Evolutionary conservation across 768 basidiomycete genomes (phyloP), one percentile per base, ranked within the genome.

Genomic region (Suillus bovinus): DNA sequence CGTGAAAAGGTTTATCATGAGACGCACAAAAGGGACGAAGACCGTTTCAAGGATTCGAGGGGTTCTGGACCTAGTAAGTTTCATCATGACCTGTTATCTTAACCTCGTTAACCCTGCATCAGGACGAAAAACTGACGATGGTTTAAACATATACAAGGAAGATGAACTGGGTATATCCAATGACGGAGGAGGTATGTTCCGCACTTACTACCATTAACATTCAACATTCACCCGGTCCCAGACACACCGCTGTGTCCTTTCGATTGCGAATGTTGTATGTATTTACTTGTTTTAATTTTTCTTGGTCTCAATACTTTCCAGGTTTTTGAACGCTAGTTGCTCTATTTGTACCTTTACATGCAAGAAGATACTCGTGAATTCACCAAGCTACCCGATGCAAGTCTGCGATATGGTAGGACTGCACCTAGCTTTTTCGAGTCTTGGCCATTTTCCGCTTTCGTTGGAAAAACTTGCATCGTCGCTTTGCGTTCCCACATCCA

Each of bases 191-290:
- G 91, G 93, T 91, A 74, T 76, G 84, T 68, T 34, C 58, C 47
- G 56, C 54, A 46, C 38, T 44, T 31, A 34, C 20, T 49, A 17
- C 34, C 58, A 64, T 62, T 64, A 59, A 62, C 33, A 66, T 62
- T 72, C 50, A 57, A 64, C 38, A 58, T 72, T 70, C 63, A 69
- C 66, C 64, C 66, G 49, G 56, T 50, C 39, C 33, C 75, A 94
- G 93, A 91, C 72, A 93, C 93, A 0, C 84, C 90, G 4, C 73
- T 90, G 44, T 94, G 93, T 77, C 93, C 93, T 7, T 94, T 94
- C 70, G 93, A 94, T 72, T 94, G 93, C 73, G 81, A 91, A 41
- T 94, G 93, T 68, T 94, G 93, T 93, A 69, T 76, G 91, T 79
- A 52, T 27, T 42, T 39, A 41, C n/a, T 41, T 27, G 46, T 22